Evolutionary conservation across 352 stramenopile species (phyloP), one percentile per base, ranked within the genome.

Genomic region (Globisporangium rhizosaccharum): DNA sequence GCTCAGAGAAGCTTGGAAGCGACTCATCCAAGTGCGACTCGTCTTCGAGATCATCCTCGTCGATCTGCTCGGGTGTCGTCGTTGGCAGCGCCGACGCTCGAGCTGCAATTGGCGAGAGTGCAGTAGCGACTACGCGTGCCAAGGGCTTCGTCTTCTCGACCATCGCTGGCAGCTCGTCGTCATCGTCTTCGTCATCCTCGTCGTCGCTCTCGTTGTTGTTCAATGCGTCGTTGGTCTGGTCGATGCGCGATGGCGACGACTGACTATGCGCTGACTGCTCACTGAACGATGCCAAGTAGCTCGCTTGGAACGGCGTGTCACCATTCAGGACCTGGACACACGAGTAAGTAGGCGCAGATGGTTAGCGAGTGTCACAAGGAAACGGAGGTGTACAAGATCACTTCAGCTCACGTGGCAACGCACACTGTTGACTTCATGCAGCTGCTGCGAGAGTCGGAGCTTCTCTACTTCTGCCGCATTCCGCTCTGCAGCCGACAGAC

Each of bases 381-480:
- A 39, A 12, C 33, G 33, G 8, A 39, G 33, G 5, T 5, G 33
- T 12, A 12, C 33, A 39, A 39, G 33, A 39, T 8, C 26, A 11
- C 3, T 25, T 30, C 30, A 18, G 53, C 26, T n/a, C 17, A 37
- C 18, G 14, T 20, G 26, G 5, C 0, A 20, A 61, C 74, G 54
- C 71, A 89, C 79, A 59, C 77, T 77, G 53, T 91, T 88, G 33
- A 89, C 72, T 70, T 91, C 75, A 2, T 74, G 79, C 25, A 91
- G 73, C 33, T 73, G 73, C 52, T 89, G 81, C 3, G 81, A 85
- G 47, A 89, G 66, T 4, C 67, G 63, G 3, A 88, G 67, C 51
- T 86, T 89, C 57, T 88, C 79, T 23, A 88, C 63, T 66, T 88
- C 75, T 3, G 65, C 77, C 20, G 73, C 56, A 47, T 88, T 88